phyloP scores from a whole-genome alignment of 306 rosid species.

The Cucumis cinereus region DNA sequence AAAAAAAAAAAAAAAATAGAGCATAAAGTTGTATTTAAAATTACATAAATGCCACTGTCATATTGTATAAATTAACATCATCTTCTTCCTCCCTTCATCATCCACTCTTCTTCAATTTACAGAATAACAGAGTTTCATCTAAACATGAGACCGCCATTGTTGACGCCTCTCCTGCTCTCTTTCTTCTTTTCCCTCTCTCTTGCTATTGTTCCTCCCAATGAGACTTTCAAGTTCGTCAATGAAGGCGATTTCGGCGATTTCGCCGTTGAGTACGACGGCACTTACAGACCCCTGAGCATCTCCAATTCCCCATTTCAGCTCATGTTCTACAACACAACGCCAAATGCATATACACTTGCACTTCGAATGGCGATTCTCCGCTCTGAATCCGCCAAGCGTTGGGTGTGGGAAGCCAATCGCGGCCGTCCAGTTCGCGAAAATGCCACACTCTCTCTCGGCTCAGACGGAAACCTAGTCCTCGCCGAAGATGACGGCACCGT shows the following conservation, averaged over 20 bases:
- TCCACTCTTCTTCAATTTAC: background rate
- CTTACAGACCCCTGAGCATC: constrained; percentile 20
- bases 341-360: constrained; percentile 55
- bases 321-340: constrained; percentile 62
- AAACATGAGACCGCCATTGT: background rate
- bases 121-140: background rate
- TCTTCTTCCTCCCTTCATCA: background rate
- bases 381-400: constrained; percentile 33
- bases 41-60: background rate
- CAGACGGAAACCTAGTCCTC: constrained; percentile 49
- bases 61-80: background rate
- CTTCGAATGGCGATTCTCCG: constrained; percentile 39
- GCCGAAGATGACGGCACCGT: constrained; percentile 43
- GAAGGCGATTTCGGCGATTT: constrained; percentile 40
- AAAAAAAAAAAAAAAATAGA: background rate
- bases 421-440: constrained; percentile 54
- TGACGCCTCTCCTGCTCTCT: background rate
- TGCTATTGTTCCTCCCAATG: constrained; percentile 36
- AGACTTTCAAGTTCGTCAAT: constrained; percentile 36
- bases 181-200: constrained; percentile 11
- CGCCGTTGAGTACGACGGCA: constrained; percentile 37
- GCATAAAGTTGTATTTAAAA: background rate
- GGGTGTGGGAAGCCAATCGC: constrained; percentile 85
- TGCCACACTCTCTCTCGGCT: constrained; percentile 39
- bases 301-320: constrained; percentile 43